These are phyloP conservation scores for Lumnitzera racemosa DNA, from an alignment of 345 rosid species.

Conservation along the genomic window DNA sequence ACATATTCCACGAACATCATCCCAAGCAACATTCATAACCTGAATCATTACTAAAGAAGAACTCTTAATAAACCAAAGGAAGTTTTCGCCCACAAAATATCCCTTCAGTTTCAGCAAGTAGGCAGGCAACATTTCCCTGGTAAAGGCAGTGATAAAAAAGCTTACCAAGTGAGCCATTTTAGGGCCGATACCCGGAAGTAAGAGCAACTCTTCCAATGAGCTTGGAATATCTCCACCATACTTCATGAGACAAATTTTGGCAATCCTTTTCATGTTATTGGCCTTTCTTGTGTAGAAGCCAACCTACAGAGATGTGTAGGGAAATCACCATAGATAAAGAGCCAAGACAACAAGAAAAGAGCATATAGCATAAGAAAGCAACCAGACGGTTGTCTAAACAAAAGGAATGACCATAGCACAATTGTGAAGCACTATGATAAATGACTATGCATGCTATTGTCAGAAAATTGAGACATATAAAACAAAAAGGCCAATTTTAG, in stretches of 20 bases:
- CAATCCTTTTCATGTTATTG: slow-evolving; percentile 78
- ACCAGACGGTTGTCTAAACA: background rate
- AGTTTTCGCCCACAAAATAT: slow-evolving; percentile 1
- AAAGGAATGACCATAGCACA: background rate
- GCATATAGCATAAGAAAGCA: background rate
- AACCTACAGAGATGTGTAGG: slow-evolving; percentile 33
- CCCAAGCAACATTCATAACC: slow-evolving; percentile 93
- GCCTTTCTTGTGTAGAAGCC: slow-evolving; percentile 96
- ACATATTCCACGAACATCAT: slow-evolving; percentile 84
- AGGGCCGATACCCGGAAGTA: slow-evolving; percentile 96
- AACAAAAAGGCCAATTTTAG: background rate
- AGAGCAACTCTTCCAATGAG: slow-evolving; percentile 72
- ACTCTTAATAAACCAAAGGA: slow-evolving; percentile 1
- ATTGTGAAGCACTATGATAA: background rate
- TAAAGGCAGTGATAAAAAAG: background rate
- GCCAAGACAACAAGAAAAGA: background rate
- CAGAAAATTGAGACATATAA: background rate
- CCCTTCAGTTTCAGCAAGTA: too few species aligned
- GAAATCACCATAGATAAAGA: background rate
- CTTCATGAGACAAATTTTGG: slow-evolving; percentile 64
- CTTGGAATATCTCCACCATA: slow-evolving; percentile 84
- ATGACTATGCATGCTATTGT: background rate
- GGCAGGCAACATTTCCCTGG: too few species aligned
- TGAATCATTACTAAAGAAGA: slow-evolving; percentile 20
- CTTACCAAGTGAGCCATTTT: slow-evolving; percentile 63